phyloP scores from a whole-genome alignment of 1,284 basidiomycete genomes.

The Melampsora medusae region DNA sequence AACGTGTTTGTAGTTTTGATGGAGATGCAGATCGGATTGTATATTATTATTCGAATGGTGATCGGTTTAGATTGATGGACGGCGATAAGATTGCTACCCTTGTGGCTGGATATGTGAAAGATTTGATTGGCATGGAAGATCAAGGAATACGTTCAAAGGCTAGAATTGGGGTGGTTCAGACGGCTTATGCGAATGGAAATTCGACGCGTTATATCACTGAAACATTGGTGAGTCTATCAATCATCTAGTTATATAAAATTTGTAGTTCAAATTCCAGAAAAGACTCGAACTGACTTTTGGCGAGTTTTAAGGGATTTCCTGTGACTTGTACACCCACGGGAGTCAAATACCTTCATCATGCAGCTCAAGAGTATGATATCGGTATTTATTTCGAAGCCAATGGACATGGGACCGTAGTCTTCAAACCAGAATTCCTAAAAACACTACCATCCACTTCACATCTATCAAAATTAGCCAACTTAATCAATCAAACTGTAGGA shows the following conservation, averaged over 20 bases:
- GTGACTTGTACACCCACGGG: conserved; percentile 95
- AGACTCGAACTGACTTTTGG: not conserved
- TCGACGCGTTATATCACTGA: conserved; percentile 87
- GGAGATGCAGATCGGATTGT: conserved; percentile 97
- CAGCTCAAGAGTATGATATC: conserved; percentile 86
- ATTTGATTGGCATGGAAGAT: conserved; percentile 76
- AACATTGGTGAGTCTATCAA: conserved; percentile 59
- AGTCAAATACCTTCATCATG: conserved; percentile 97
- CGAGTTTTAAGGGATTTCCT: conserved; percentile 68
- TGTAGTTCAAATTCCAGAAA: conserved; percentile 17
- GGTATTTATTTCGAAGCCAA: conserved; percentile 99
- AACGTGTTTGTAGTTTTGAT: conserved; percentile 87
- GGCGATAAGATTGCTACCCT: conserved; percentile 98
- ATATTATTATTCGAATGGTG: conserved; percentile 77
- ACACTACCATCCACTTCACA: conserved; percentile 59
- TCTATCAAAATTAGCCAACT: conserved; percentile 70
- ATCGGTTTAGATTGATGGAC: conserved; percentile 84
- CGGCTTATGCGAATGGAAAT: conserved; percentile 96
- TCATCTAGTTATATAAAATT: not conserved
- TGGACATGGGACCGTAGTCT: conserved; percentile 95
- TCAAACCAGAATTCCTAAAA: conserved; percentile 70
- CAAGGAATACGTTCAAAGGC: conserved; percentile 61
- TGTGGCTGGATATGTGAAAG: conserved; percentile 87
- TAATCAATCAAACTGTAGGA: conserved; percentile 98
- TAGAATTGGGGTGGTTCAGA: conserved; percentile 84